Conservation (phyloP, 2,329 filamentous ascomycete species). For the Microcyclospora tardicrescens region DNA sequence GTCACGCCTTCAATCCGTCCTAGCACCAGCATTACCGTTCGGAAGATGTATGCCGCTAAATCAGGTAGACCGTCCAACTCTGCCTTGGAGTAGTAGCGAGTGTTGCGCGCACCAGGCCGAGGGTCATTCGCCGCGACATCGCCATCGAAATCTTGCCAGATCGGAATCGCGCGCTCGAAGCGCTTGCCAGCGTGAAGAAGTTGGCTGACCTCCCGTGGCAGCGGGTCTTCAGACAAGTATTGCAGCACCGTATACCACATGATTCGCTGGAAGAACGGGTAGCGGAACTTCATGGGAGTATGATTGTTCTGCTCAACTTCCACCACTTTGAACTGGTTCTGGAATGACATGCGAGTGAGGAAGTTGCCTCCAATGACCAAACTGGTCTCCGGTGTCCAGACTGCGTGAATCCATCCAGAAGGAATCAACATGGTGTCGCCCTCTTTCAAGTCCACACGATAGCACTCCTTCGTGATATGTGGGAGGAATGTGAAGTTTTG, state of each 20-base stretch:
- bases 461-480: conserved; percentile 52
- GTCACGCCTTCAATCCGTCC: conserved; percentile 50
- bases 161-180: conserved; percentile 42
- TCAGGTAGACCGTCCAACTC: conserved; percentile 49
- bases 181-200: conserved; percentile 43
- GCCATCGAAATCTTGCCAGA: conserved; percentile 46
- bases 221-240: conserved; percentile 50
- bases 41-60: conserved; percentile 47
- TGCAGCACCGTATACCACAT: conserved; percentile 55
- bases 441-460: conserved; percentile 50
- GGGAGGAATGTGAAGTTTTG: conserved; percentile 55
- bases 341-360: conserved; percentile 50
- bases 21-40: conserved; percentile 48
- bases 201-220: conserved; percentile 44
- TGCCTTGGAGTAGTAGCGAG: conserved; percentile 49
- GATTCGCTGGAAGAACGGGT: conserved; percentile 56
- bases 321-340: conserved; percentile 52
- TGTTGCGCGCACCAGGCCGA: conserved; percentile 36
- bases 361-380: conserved; percentile 61
- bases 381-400: conserved; percentile 58
- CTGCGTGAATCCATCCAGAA: conserved; percentile 59
- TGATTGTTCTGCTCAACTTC: conserved; percentile 57
- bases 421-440: conserved; percentile 61
- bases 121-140: conserved; percentile 38
- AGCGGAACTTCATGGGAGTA: conserved; percentile 51